Evolutionary conservation across 192 early-diverging fungal species (phyloP), one percentile per base, ranked within the genome.

Genomic region (Coemansia umbellata): DNA sequence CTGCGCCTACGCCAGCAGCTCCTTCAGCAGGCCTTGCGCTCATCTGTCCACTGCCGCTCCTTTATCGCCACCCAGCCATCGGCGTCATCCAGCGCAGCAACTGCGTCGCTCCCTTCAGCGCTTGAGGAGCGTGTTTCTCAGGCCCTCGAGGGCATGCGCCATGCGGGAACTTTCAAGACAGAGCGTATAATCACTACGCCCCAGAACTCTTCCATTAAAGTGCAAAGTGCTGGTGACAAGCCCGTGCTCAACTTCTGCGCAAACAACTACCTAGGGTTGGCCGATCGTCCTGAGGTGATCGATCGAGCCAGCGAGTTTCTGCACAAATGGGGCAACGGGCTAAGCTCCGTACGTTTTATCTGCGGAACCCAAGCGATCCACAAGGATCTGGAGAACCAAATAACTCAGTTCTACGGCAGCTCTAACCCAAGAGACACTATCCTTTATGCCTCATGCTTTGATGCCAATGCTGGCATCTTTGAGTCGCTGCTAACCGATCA

Each of bases 351-450:
- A 24, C 78, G 85, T 5, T 87, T 87, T 53, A 87, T 87, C 66
- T 87, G 85, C 47, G 85, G 85, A 41, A 87, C 85, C 22, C 85
- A 84, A 70, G 42, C 78, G 35, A 84, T 84, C 66, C 85, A 86
- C 72, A 84, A 84, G 63, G 72, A 83, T 22, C 78, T 84, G 0
- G 83, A 84, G 35, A 42, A 64, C 19, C 70, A 84, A 61, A 75
- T 84, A 59, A 59, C 78, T 31, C 49, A 63, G 30, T 86, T 86
- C 37, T 83, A 84, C 63, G 76, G 75, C 44, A 74, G 58, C 9
- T 47, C 65, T 18, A 30, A 48, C 13, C 26, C 36, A 5, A 15
- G 67, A 19, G 85, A 86, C 65, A 81, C 85, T 4, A 83, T 86
- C 21, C 74, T 86, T 42, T 86, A 86, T 19, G 81, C 85, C 15